Evolutionary conservation across 768 basidiomycete species (phyloP), one percentile per base, ranked within the genome.

Genomic region (Rhizopogon sp.): DNA sequence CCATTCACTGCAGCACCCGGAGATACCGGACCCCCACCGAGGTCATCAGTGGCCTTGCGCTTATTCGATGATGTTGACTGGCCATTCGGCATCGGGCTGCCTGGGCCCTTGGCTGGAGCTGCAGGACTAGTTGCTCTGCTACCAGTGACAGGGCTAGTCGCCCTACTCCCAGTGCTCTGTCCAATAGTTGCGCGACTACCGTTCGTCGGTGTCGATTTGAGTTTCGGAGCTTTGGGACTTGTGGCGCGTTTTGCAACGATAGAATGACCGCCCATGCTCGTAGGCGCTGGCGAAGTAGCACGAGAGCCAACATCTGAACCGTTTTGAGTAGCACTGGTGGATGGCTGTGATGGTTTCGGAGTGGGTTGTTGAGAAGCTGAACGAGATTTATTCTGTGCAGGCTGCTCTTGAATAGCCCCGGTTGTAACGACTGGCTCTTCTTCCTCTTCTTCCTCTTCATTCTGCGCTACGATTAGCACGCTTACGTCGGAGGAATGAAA

Each of bases 231-330:
- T 62, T 88, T 90, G 4, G 90, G 91, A 58, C 89, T 91, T 1
- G 90, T 92, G 3, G 91, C 91, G 16, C 91, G 83, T 70, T 87
- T 88, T 2, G 91, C 91, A 14, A 94, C 81, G 22, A 89, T 64
- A 2, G 86, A 89, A 70, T 91, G 88, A 0, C 90, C 90, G 39
- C 87, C 84, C 59, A 85, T 76, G 7, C 83, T 72, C 4, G 77
- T 71, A 41, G 79, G 71, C 9, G 72, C 72, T 6, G 69, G 70
- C 3, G 88, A 88, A 25, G 76, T 80, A 11, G 83, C 78, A 39
- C 80, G 81, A 31, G 87, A 85, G 52, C 70, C 74, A 11, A 72
- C 59, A 13, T 62, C 28, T 6, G 63, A 43, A 47, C 54, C 57
- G 39, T 66, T 60, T 35, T 68, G 59, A 5, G 74, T 58, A 58